Evolutionary conservation across 2,329 filamentous ascomycete species (phyloP).

Genomic region (Cladophialophora yegresii): DNA sequence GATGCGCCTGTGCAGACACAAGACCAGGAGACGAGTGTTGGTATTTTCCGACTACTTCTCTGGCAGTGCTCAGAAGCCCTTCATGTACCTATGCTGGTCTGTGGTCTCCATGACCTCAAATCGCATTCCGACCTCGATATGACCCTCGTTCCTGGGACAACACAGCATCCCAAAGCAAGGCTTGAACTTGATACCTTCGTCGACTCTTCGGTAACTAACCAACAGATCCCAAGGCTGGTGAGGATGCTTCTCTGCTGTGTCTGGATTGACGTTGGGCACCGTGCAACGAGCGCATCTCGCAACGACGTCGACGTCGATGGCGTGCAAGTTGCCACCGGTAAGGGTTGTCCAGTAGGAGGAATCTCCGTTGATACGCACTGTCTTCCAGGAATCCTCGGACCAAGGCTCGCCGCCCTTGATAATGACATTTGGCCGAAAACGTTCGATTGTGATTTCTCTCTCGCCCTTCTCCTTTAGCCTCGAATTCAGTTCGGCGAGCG

Average conservation of each 20-base stretch:
- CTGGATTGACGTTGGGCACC: constrained; percentile 65
- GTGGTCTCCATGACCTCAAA: constrained; percentile 62
- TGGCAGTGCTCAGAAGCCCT: constrained; percentile 39
- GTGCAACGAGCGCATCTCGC: constrained; percentile 63
- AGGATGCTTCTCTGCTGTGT: constrained; percentile 61
- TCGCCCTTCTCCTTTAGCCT: constrained; percentile 50
- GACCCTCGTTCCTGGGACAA: constrained; percentile 58
- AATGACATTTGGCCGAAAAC: constrained; percentile 66
- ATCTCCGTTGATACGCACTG: constrained; percentile 50
- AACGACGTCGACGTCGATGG: constrained; percentile 58
- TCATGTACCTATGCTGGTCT: constrained; percentile 56
- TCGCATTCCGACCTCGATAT: constrained; percentile 59
- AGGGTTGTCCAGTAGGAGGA: constrained; percentile 24
- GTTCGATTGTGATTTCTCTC: constrained; percentile 59
- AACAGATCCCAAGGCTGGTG: constrained; percentile 64
- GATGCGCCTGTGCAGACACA: not conserved
- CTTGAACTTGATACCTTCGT: constrained; percentile 63
- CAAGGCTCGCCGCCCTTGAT: constrained; percentile 58
- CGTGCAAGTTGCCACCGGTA: constrained; percentile 15
- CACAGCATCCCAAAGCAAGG: constrained; percentile 69
- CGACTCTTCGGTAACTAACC: constrained; percentile 62
- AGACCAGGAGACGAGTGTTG: not conserved
- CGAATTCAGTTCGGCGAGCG: constrained; percentile 60
- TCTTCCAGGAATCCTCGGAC: constrained; percentile 66
- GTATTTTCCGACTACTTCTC: not conserved